phyloP scores from a whole-genome alignment of 257 asterid species.

The Scutellaria baicalensis region DNA sequence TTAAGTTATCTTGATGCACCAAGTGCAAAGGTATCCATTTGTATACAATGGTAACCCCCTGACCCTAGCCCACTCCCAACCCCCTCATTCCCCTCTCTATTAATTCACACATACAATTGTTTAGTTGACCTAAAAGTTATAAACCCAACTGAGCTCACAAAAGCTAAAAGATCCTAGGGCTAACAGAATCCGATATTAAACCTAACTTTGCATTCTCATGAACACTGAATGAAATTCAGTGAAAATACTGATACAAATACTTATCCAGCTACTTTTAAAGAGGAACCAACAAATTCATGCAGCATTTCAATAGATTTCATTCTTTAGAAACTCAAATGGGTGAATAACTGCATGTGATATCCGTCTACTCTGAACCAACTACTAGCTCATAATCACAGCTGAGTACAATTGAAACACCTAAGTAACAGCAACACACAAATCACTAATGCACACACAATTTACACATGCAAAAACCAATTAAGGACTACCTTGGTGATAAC shows the following conservation, averaged over 20 bases:
- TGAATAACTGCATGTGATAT: not conserved
- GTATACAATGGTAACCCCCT: not conserved
- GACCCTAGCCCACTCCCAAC: not conserved
- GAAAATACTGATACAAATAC: not conserved
- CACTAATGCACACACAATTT: not conserved
- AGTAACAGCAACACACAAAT: not conserved
- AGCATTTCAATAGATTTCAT: not conserved
- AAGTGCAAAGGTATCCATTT: not conserved
- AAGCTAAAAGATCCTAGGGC: not conserved
- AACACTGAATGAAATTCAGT: not conserved
- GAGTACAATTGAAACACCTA: not conserved
- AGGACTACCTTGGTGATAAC: constrained; percentile 77
- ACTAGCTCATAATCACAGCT: constrained; percentile 5
- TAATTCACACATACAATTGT: not conserved
- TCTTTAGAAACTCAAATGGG: not conserved
- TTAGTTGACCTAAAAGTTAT: no score
- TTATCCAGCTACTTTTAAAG: not conserved
- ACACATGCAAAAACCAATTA: not conserved
- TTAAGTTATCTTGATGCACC: not conserved
- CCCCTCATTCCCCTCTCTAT: not conserved
- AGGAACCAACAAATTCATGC: not conserved
- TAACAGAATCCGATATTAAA: not conserved
- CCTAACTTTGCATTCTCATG: not conserved
- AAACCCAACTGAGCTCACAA: not conserved
- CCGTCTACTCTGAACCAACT: not conserved